Conservation (phyloP, 2,329 filamentous ascomycete genomes). For the Xylariaceae sp. region DNA sequence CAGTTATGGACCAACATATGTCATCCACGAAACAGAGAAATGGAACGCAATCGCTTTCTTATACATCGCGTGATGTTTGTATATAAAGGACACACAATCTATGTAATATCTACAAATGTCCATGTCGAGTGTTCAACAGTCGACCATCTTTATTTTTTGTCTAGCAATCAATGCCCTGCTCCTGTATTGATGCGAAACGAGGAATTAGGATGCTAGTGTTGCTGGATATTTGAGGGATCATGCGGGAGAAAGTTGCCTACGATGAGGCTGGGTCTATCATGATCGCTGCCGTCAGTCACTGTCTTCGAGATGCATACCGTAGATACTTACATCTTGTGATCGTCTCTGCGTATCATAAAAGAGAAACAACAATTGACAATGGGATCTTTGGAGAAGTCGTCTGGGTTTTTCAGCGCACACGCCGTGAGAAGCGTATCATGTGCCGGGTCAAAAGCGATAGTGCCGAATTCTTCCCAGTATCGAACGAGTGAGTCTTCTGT, state of each 20-base stretch:
- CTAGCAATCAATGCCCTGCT: no score
- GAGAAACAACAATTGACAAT: constrained; percentile 94
- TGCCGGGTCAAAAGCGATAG: constrained; percentile 89
- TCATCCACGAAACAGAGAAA: no score
- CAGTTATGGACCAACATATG: no score
- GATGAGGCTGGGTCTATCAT: constrained; percentile 77
- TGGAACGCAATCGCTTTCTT: no score
- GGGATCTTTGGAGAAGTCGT: constrained; percentile 62
- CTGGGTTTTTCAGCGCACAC: constrained; percentile 83
- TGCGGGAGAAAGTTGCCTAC: constrained; percentile 96
- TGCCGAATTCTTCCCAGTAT: constrained; percentile 99
- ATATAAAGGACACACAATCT: no score
- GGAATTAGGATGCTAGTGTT: no score
- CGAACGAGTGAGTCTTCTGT: constrained; percentile 91
- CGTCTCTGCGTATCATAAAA: constrained; percentile 91
- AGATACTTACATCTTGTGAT: constrained; percentile 82
- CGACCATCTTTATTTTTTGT: no score
- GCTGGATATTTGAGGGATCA: constrained; percentile 55
- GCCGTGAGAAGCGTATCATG: constrained; percentile 95
- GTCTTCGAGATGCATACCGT: background rate
- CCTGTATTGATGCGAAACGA: no score
- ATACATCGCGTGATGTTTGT: no score
- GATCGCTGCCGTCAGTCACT: constrained; percentile 30
- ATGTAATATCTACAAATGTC: no score
- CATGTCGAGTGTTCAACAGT: no score